phyloP scores from a whole-genome alignment of 306 rosid genomes.

The Prunus mongolica region DNA sequence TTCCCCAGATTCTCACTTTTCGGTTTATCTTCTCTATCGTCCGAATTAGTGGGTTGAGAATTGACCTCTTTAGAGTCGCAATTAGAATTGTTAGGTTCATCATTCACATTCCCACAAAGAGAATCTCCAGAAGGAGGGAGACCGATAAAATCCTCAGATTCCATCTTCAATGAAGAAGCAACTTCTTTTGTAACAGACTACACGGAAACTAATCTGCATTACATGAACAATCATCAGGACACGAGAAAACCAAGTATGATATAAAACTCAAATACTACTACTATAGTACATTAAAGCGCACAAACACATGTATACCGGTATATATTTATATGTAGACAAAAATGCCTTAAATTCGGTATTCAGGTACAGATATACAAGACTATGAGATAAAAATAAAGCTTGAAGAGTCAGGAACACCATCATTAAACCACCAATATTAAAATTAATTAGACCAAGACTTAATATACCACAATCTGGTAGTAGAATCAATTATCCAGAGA shows the following conservation, averaged over 20 bases:
- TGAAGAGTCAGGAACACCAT: background rate
- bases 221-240: constrained; percentile 8
- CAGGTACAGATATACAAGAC: background rate
- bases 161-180: constrained; percentile 38
- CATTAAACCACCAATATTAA: background rate
- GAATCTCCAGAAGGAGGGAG: constrained; percentile 29
- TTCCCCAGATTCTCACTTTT: constrained; percentile 12
- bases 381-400: background rate
- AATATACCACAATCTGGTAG: no score
- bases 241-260: background rate
- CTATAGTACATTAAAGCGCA: background rate
- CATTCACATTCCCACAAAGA: constrained; percentile 28
- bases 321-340: background rate
- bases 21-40: constrained; percentile 18
- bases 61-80: constrained; percentile 21
- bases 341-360: background rate
- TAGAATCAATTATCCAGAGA: background rate
- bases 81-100: background rate
- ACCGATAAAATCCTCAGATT: constrained; percentile 33
- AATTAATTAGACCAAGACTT: no score
- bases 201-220: constrained; percentile 19
- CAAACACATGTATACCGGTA: background rate
- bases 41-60: constrained; percentile 22
- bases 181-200: constrained; percentile 7
- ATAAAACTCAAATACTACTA: background rate